These are phyloP conservation scores for Pochonia chlamydosporia DNA, from an alignment of 2,329 filamentous ascomycete genomes.

Conservation along the genomic window DNA sequence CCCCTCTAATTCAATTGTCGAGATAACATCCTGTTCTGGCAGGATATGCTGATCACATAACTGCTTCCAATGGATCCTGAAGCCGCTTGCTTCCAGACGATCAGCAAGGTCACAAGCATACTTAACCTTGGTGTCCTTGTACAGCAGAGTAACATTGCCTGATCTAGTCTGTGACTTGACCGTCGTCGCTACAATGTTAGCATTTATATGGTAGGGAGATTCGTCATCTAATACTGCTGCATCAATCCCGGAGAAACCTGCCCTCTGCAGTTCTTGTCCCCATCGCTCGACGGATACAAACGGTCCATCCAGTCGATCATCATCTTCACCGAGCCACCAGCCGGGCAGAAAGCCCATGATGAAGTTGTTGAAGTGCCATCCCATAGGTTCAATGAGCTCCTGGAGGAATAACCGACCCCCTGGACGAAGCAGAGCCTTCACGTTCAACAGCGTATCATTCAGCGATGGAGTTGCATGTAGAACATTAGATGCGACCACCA, in stretches of 20 bases:
- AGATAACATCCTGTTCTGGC: conserved; percentile 7
- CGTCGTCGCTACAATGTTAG: conserved; percentile 1
- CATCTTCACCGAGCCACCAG: conserved; percentile 29
- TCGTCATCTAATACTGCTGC: conserved; percentile 3
- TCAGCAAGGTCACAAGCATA: too few relatives aligned
- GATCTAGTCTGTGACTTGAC: too few relatives aligned
- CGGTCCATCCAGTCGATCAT: conserved; percentile 19
- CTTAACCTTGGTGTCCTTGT: too few relatives aligned
- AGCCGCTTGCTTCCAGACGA: too few relatives aligned
- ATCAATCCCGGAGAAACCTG: conserved; percentile 16
- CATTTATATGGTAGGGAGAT: neutral
- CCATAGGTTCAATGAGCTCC: neutral
- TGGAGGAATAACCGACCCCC: conserved; percentile 4
- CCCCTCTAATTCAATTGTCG: conserved; percentile 12
- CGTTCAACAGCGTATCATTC: neutral
- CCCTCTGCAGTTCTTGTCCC: conserved; percentile 18
- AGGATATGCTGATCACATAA: too few relatives aligned
- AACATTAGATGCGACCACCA: conserved; percentile 9
- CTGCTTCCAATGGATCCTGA: too few relatives aligned
- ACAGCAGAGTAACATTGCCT: too few relatives aligned
- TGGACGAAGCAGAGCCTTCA: neutral
- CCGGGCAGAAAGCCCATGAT: conserved; percentile 21
- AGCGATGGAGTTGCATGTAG: conserved; percentile 7
- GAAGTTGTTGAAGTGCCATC: conserved; percentile 8
- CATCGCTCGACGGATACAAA: conserved; percentile 18